Evolutionary conservation across 2,329 filamentous ascomycete genomes (phyloP).

Genomic region (Stagonosporopsis tanaceti): DNA sequence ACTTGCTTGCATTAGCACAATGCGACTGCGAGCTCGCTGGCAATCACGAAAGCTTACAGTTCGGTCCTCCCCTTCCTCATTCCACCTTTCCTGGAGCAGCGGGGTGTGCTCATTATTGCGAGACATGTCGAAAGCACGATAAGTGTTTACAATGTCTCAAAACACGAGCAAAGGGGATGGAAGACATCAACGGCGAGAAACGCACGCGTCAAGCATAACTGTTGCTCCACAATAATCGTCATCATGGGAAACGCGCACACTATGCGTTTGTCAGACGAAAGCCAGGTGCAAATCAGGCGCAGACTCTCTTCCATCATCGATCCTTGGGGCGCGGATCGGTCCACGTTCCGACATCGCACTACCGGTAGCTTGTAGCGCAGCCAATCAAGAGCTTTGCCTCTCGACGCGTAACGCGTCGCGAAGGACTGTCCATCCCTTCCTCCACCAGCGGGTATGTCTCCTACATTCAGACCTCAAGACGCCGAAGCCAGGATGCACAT

Average conservation of each 20-base stretch:
- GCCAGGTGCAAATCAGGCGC: slow-evolving; percentile 4
- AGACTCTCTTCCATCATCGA: slow-evolving; percentile 18
- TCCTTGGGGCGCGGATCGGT: slow-evolving; percentile 7
- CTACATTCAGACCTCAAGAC: not conserved
- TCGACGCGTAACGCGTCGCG: not conserved
- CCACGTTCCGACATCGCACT: slow-evolving; percentile 1
- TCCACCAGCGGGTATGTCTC: no score
- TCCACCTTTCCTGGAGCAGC: slow-evolving; percentile 46
- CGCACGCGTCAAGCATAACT: slow-evolving; percentile 13
- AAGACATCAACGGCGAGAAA: not conserved
- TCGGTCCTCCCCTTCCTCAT: slow-evolving; percentile 43
- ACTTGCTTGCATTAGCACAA: slow-evolving; percentile 14
- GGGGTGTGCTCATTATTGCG: slow-evolving; percentile 50
- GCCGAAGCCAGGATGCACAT: not conserved
- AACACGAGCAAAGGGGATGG: not conserved
- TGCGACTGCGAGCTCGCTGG: slow-evolving; percentile 16
- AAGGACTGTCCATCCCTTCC: no score
- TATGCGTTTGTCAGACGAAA: slow-evolving; percentile 4
- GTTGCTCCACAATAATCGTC: slow-evolving; percentile 12
- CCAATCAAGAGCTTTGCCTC: not conserved
- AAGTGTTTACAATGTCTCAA: not conserved
- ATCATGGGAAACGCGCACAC: slow-evolving; percentile 11
- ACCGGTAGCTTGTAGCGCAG: not conserved
- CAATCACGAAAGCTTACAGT: slow-evolving; percentile 33
- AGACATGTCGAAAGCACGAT: slow-evolving; percentile 25